phyloP scores from a whole-genome alignment of 2,329 filamentous ascomycete species.

The Pseudophaeomoniella oleicola region DNA sequence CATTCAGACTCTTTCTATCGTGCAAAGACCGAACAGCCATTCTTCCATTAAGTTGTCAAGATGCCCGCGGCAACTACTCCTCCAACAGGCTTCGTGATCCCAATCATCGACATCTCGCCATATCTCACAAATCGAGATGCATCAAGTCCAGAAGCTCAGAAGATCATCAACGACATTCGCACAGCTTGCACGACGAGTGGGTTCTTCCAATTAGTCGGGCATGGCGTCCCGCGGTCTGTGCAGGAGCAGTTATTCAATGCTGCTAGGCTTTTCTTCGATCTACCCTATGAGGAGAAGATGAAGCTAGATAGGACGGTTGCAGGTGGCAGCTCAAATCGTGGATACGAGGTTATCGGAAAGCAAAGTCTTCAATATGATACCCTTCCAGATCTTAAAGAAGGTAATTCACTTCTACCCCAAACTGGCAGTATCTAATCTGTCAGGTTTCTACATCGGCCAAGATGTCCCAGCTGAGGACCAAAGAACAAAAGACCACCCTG shows the following conservation, averaged over 20 bases:
- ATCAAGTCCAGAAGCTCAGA: conserved; percentile 7
- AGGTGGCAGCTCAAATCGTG: conserved; percentile 26
- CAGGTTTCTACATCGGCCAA: conserved; percentile 22
- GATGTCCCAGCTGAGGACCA: conserved; percentile 27
- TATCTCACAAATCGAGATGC: conserved; percentile 7
- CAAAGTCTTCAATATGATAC: conserved; percentile 31
- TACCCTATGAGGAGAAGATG: conserved; percentile 27
- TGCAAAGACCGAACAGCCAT: too few relatives aligned
- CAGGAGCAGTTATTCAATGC: conserved; percentile 14
- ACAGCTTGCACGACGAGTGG: conserved; percentile 14
- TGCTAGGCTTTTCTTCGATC: conserved; percentile 16
- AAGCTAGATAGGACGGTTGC: conserved; percentile 24
- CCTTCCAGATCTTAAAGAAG: conserved; percentile 34
- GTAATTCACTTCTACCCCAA: conserved; percentile 3
- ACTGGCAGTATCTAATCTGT: background rate
- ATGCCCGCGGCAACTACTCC: background rate
- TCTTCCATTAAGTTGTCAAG: background rate
- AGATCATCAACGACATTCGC: conserved; percentile 7
- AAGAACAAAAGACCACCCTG: conserved; percentile 17
- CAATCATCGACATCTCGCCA: conserved; percentile 9
- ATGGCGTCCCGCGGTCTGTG: conserved; percentile 15
- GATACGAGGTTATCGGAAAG: conserved; percentile 34
- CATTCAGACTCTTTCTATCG: too few relatives aligned
- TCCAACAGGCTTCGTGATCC: conserved; percentile 4
- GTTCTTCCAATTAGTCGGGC: conserved; percentile 22